phyloP scores from a whole-genome alignment of 495 filamentous ascomycete species.

The Tuber umbilicatum region DNA sequence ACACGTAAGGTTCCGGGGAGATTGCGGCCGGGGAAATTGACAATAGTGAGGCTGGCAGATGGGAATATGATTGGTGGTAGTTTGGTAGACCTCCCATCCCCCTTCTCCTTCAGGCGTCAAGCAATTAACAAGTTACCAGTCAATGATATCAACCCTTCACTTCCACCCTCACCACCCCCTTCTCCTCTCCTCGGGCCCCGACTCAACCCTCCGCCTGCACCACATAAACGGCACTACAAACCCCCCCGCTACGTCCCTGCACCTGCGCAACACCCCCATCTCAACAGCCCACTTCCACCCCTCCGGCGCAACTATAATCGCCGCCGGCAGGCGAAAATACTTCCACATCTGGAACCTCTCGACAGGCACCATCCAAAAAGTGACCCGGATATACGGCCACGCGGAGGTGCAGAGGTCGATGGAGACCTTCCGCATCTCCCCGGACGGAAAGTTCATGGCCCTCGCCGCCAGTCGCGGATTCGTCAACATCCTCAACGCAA shows the following conservation, averaged over 20 bases:
- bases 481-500: constrained; percentile 74
- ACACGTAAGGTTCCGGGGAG: constrained; percentile 47
- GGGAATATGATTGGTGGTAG: constrained; percentile 49
- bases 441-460: constrained; percentile 77
- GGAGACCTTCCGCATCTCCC: constrained; percentile 80
- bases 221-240: constrained; percentile 77
- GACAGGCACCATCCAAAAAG: constrained; percentile 71
- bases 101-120: not conserved
- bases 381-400: constrained; percentile 69
- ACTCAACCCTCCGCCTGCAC: constrained; percentile 78
- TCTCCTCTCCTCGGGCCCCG: constrained; percentile 77
- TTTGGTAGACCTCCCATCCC: constrained; percentile 48
- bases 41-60: constrained; percentile 69
- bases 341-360: constrained; percentile 91
- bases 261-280: constrained; percentile 73
- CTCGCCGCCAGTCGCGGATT: constrained; percentile 73
- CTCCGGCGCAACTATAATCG: constrained; percentile 62
- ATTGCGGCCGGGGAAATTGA: constrained; percentile 76
- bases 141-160: constrained; percentile 66
- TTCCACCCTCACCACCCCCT: constrained; percentile 88
- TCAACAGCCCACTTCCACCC: constrained; percentile 70
- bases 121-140: constrained; percentile 41
- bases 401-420: constrained; percentile 70
- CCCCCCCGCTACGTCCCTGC: constrained; percentile 79
- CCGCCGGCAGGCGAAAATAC: constrained; percentile 78